Base-by-base conservation (phyloP, 2,329 filamentous ascomycete species). In the Gliomastix tumulicola region DNA sequence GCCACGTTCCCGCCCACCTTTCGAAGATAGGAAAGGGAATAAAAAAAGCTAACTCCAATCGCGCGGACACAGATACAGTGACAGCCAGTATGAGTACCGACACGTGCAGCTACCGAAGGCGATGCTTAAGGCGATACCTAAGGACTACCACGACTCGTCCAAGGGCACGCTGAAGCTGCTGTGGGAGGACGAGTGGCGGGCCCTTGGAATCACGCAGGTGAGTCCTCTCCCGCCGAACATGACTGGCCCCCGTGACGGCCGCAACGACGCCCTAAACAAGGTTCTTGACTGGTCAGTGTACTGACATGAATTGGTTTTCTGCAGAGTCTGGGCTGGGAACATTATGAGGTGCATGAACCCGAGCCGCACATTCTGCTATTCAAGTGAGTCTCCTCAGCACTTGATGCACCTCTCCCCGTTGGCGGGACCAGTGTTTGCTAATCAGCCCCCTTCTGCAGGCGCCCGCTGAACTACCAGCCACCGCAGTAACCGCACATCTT, bases 141-240 rank as follows among this genome's bases (percentile, higher is more conserved):
- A 89, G 59, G 90, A 96, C 45, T 95, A 95, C 63, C 38, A 94
- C 56, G 89, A 96, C 61, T 74, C 80, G 35, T 69, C 79, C 36
- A 88, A 94, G 63, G 92, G 92, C 43, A 97, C 90, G 6, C 67
- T 98, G 62, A 98, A 97, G 69, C 69, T 98, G 49, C 68, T 98
- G 43, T 96, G 90, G 89, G 92, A 98, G 62, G 90, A 97, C 48
- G 92, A 98, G 67, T 98, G 92, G 92, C 82, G 92, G 63, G 88
- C 84, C 23, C 74, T 98, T 55, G 92, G 92, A 35, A 98, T 98
- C 58, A 98, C 92, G 47, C 90, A 95, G 81, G 88, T 94, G 67
- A 33, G 71, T 41, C n/a, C n/a, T 28, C 25, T 7, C 25, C 10
- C 25, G 17, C 25, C 25, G 10, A 28, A 13, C 32, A n/a, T 16